Percentiles rank a stretch among this genome's conserved stretches.
Evolutionary conservation across 164 flowering plant genomes (phyloP).

Genomic region (Vitis rupestris): DNA sequence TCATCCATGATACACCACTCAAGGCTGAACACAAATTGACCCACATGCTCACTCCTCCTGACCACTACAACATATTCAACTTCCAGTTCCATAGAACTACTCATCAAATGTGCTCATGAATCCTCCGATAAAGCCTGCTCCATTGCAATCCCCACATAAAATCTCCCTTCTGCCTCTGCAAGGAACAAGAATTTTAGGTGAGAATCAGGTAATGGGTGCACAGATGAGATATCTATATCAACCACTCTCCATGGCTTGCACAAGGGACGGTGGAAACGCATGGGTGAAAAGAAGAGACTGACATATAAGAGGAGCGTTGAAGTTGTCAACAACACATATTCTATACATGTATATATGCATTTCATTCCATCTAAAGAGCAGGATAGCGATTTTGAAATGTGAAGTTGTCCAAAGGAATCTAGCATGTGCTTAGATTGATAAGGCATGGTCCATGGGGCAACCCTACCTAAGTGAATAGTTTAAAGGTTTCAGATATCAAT

Average conservation of each 20-base stretch:
- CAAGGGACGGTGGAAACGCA: too few relatives aligned
- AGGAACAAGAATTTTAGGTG: background rate
- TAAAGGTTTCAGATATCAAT: background rate
- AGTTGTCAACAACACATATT: too few relatives aligned
- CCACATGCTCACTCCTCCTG: too few relatives aligned
- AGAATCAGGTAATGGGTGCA: background rate
- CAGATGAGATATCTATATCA: background rate
- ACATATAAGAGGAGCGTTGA: too few relatives aligned
- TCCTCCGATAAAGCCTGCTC: slow-evolving; percentile 93
- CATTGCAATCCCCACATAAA: slow-evolving; percentile 84
- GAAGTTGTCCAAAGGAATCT: background rate
- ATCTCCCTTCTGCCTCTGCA: slow-evolving; percentile 85
- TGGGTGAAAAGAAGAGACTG: too few relatives aligned
- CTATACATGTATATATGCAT: too few relatives aligned
- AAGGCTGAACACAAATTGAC: too few relatives aligned
- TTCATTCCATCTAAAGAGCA: too few relatives aligned
- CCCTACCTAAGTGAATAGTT: background rate
- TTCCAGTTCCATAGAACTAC: too few relatives aligned
- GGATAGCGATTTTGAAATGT: too few relatives aligned
- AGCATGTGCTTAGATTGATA: background rate
- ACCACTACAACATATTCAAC: too few relatives aligned
- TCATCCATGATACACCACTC: too few relatives aligned
- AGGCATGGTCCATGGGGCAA: background rate
- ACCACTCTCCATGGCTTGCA: background rate
- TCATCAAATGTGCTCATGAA: slow-evolving; percentile 63